Percentiles rank a stretch among this genome's conserved stretches.
These are phyloP conservation scores for Pseudocercospora ulei DNA, from an alignment of 2,329 filamentous ascomycete species.

Conservation along the genomic window DNA sequence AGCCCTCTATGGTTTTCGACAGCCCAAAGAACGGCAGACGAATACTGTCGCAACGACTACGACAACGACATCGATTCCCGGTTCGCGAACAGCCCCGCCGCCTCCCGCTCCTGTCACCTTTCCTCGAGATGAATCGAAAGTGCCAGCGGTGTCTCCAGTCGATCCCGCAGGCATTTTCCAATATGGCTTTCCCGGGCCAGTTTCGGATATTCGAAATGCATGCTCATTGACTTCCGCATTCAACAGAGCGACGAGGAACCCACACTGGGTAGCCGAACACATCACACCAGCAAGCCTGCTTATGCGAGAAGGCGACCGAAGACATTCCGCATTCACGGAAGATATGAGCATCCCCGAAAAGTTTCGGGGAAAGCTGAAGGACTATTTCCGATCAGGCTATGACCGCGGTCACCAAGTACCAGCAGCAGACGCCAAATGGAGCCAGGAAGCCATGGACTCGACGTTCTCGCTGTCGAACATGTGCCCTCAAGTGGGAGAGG, in stretches of 20 bases:
- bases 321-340: constrained; percentile 72
- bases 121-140: constrained; percentile 24
- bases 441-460: constrained; percentile 83
- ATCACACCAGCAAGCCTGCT: constrained; percentile 81
- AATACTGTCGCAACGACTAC: constrained; percentile 31
- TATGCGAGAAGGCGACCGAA: constrained; percentile 66
- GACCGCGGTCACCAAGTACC: constrained; percentile 96
- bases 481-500: constrained; percentile 95
- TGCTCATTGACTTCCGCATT: constrained; percentile 73
- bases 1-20: constrained; percentile 37
- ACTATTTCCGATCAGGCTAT: constrained; percentile 91
- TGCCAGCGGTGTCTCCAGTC: constrained; percentile 34
- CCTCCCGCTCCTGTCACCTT: constrained; percentile 21
- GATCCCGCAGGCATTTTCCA: constrained; percentile 46
- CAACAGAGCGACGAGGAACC: constrained; percentile 84
- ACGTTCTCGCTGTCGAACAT: constrained; percentile 93
- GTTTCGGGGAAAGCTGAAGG: constrained; percentile 81
- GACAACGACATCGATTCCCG: constrained; percentile 30
- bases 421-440: constrained; percentile 93
- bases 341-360: constrained; percentile 68
- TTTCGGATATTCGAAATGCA: constrained; percentile 69
- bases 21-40: constrained; percentile 24
- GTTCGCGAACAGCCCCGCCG: constrained; percentile 26
- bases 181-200: constrained; percentile 75
- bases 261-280: constrained; percentile 85